A percentile compares a stretch with the other conserved stretches of the same genome.
Conservation (phyloP, 805 yeast species). For the Cyberlindnera suaveolens region DNA sequence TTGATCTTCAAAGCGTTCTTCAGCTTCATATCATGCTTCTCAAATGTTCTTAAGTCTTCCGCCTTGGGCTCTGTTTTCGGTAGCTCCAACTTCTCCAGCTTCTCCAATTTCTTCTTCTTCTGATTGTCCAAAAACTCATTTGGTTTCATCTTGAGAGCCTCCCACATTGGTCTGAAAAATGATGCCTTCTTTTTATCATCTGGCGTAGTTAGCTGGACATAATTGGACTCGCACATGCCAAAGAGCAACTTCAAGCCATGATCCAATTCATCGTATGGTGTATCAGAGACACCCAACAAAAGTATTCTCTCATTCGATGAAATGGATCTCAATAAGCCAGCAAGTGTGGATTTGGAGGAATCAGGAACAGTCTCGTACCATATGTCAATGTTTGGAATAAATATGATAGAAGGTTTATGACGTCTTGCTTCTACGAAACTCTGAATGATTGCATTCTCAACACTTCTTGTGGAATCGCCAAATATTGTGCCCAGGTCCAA, state of each 20-base stretch:
- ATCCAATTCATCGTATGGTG: constrained; percentile 32
- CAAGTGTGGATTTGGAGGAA: constrained; percentile 65
- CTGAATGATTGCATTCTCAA: constrained; percentile 81
- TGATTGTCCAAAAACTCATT: constrained; percentile 61
- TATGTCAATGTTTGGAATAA: constrained; percentile 74
- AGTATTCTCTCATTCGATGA: constrained; percentile 68
- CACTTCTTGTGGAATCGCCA: constrained; percentile 72
- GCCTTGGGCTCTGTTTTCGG: constrained; percentile 28
- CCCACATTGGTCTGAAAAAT: constrained; percentile 52
- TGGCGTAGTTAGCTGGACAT: constrained; percentile 41
- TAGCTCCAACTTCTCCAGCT: constrained; percentile 33
- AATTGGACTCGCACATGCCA: constrained; percentile 46
- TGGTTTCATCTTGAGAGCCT: constrained; percentile 62
- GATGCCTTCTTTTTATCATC: constrained; percentile 37
- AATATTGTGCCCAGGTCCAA: constrained; percentile 74
- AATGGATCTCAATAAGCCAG: constrained; percentile 61
- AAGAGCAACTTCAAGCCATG: constrained; percentile 48
- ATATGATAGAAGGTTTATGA: constrained; percentile 82
- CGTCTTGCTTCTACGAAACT: constrained; percentile 81
- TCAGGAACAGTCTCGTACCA: constrained; percentile 67
- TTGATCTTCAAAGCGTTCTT: constrained; percentile 83
- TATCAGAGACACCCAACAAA: constrained; percentile 65
- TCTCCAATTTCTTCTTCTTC: constrained; percentile 25
- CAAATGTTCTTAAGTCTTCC: constrained; percentile 35
- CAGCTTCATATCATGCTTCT: constrained; percentile 67